Conservation (phyloP, 108 stramenopile genomes). For the Stephanodiscus minutulus region DNA sequence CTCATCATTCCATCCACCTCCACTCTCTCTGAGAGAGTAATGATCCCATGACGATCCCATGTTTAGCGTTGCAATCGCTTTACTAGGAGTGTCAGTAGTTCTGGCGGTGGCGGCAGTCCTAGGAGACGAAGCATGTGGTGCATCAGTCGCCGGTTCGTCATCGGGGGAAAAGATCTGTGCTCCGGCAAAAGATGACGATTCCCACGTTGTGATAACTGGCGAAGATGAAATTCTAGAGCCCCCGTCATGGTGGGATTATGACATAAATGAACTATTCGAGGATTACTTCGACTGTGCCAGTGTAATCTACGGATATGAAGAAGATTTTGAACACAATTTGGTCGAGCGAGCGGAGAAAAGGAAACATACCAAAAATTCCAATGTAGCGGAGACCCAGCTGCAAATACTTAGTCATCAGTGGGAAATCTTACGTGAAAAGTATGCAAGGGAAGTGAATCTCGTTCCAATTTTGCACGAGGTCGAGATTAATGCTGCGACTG, state of each 20-base stretch:
- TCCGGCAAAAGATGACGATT: too few relatives aligned
- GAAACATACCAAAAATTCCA: not conserved
- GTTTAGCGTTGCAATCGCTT: too few relatives aligned
- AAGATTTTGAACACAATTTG: conserved; percentile 6
- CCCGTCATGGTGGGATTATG: conserved; percentile 44
- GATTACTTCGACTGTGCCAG: conserved; percentile 21
- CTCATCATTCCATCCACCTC: too few relatives aligned
- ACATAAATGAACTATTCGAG: conserved; percentile 35
- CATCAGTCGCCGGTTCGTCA: too few relatives aligned
- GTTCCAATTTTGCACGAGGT: conserved; percentile 12
- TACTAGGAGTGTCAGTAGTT: too few relatives aligned
- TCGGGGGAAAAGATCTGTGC: too few relatives aligned
- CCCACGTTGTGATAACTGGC: too few relatives aligned
- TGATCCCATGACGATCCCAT: too few relatives aligned
- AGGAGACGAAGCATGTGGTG: too few relatives aligned
- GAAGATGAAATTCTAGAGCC: not conserved
- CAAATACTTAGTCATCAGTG: conserved; percentile 3
- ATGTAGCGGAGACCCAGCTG: conserved; percentile 6
- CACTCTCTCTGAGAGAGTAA: too few relatives aligned
- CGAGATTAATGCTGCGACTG: not conserved
- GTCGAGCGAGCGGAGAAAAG: not conserved
- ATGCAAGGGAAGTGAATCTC: conserved; percentile 34
- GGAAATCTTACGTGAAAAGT: conserved; percentile 23
- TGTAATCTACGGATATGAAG: conserved; percentile 24
- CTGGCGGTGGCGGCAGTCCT: too few relatives aligned